Evolutionary conservation across 2,329 filamentous ascomycete genomes (phyloP), one percentile per base, ranked within the genome.

Genomic region (Zymoseptoria ardabiliae): DNA sequence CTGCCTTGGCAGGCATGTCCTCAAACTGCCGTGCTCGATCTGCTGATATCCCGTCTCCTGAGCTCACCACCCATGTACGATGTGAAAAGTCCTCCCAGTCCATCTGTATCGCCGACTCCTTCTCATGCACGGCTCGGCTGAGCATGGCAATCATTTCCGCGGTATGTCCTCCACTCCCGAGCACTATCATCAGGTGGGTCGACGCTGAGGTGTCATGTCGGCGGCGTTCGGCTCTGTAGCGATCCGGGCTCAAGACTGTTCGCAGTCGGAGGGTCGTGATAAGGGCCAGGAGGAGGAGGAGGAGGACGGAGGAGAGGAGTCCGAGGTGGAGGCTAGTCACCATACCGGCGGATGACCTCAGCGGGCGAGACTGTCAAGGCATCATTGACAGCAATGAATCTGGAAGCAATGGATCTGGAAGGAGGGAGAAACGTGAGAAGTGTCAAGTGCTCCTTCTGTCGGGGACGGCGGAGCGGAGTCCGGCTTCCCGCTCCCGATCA

Each of bases 91-190:
- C 72, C 51, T 53, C 6, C 56, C 75, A 73, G 58, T 77, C 71
- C 1, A 86, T 75, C 23, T 66, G 64, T 20, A 54, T 20, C 4
- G 53, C 22, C 10, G 57, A 30, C 23, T 67, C 61, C 4, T 58
- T 50, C 28, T 65, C 79, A 48, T 75, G 75, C 59, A 78, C 79
- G 69, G 82, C 83, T 65, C 81, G 82, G 66, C 79, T 77, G 67
- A 99, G 84, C 78, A 97, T 89, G 69, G 88, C 85, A 63, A 96
- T 81, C 89, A 99, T 96, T 75, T 99, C 94, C 53, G 91, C 87
- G 0, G 94, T 97, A 75, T 99, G 94, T 0, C 94, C 94, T 30
- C 94, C 94, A 2, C 90, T 95, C 56, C 94, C 94, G 22, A 97
- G 87, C 23, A 97, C 86, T 63, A 96, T 83, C 30, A 96, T 79